phyloP scores from a whole-genome alignment of 176 grass and related monocot genomes.

The Oryza meyeriana region DNA sequence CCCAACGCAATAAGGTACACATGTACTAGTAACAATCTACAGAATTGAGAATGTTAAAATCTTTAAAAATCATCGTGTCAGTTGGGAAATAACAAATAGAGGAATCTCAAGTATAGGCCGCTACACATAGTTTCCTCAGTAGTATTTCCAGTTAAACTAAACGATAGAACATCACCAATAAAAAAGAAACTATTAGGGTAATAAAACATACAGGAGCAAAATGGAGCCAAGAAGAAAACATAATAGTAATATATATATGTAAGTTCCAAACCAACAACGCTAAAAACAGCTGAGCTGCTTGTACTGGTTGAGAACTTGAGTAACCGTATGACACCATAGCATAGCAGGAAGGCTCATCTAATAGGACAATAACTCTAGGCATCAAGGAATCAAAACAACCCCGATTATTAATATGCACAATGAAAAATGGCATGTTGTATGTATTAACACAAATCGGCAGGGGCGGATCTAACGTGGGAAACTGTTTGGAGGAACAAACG shows the following conservation, averaged over 20 bases:
- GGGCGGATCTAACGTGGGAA: too few relatives aligned
- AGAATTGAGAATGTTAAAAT: background rate
- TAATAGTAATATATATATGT: background rate
- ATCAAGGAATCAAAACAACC: background rate
- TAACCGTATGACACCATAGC: background rate
- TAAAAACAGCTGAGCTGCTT: too few relatives aligned
- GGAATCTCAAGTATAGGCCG: too few relatives aligned
- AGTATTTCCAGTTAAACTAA: background rate
- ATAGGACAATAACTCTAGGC: background rate
- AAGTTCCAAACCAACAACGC: background rate
- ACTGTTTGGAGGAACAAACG: background rate
- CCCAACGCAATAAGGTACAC: background rate
- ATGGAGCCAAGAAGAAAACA: background rate
- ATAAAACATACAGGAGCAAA: background rate
- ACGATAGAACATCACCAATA: background rate
- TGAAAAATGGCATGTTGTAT: background rate
- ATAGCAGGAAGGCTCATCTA: background rate
- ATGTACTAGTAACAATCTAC: background rate
- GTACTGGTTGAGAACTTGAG: background rate
- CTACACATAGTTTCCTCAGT: too few relatives aligned
- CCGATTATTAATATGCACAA: background rate
- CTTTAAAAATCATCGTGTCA: too few relatives aligned
- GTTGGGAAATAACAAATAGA: too few relatives aligned
- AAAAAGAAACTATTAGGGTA: background rate
- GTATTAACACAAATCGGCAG: too few relatives aligned